Evolutionary conservation across 805 yeast genomes (phyloP), one percentile per base, ranked within the genome.

Genomic region (Saccharomyces eubayanus): DNA sequence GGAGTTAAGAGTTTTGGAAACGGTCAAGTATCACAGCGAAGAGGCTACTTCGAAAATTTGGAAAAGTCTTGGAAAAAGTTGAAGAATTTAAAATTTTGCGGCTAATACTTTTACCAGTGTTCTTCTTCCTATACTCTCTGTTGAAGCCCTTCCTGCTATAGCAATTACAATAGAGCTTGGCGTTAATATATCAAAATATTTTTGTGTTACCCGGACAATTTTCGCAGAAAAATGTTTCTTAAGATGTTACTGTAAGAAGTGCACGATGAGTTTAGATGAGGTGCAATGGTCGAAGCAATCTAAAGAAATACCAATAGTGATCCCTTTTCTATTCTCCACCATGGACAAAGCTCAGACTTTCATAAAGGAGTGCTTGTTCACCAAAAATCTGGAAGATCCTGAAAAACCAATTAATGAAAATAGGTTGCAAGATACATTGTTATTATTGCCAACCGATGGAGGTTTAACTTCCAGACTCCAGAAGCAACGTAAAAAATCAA

Each of bases 371-470:
- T 58, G 63, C 47, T 57, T 68, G 3, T 60, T 68, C 8, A 61
- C 67, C 1, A 65, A 59, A 46, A 64, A 62, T 51, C 62, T 66
- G 41, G 59, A 59, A 46, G 58, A 65, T 58, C 67, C 69, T 16
- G 59, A 59, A 31, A 65, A 65, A 53, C 69, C 70, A 0, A 56
- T 67, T 20, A 62, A 63, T 40, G 73, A 68, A 56, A 66, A 58
- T 51, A 62, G 68, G 57, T 58, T 66, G 55, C 69, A 57, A 51
- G 71, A 55, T 36, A 71, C 63, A 46, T 64, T 60, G 27, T 53
- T 68, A 9, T 51, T 69, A 6, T 51, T 64, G 20, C 76, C 77
- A 6, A 72, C 76, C 0, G 72, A 66, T 56, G 71, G 70, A 29
- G 69, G 68, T 12, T 43, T 60, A 3, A 54, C 64, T 9, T 48